Percentiles rank a stretch among this genome's conserved stretches.
Evolutionary conservation across 1,284 basidiomycete genomes (phyloP).

Genomic region (Testicularia cyperi): DNA sequence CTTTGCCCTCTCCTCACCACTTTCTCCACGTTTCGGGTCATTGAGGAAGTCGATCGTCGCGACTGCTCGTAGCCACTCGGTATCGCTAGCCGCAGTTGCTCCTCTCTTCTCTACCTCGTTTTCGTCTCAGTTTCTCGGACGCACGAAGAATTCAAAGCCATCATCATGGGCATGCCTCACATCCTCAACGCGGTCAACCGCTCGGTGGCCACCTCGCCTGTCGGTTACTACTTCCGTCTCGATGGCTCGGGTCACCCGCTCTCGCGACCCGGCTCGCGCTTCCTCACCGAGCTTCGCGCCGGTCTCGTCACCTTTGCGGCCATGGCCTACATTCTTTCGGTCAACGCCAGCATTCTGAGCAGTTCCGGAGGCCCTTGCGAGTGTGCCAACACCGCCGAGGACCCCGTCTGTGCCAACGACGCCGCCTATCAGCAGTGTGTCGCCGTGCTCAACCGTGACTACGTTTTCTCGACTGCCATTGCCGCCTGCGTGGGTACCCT

Average conservation of each 20-base stretch:
- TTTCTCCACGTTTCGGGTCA: too few relatives aligned
- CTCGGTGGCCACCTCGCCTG: constrained; percentile 68
- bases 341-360: constrained; percentile 68
- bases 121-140: too few relatives aligned
- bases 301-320: constrained; percentile 57
- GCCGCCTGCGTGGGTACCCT: constrained; percentile 74
- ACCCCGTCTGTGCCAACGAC: constrained; percentile 65
- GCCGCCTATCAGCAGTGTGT: constrained; percentile 64
- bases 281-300: constrained; percentile 61
- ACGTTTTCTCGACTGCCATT: constrained; percentile 69
- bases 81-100: background rate
- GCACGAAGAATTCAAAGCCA: too few relatives aligned
- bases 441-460: constrained; percentile 45
- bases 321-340: constrained; percentile 66
- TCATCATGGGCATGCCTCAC: constrained; percentile 14
- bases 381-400: constrained; percentile 64
- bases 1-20: too few relatives aligned
- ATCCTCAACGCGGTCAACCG: constrained; percentile 56
- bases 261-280: constrained; percentile 74
- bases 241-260: constrained; percentile 77
- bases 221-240: constrained; percentile 79
- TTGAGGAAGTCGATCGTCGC: too few relatives aligned
- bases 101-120: too few relatives aligned
- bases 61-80: too few relatives aligned
- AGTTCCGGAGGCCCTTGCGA: constrained; percentile 79